These are phyloP conservation scores for Rhizopogon salebrosus DNA, from an alignment of 768 basidiomycete species.

Conservation along the genomic window DNA sequence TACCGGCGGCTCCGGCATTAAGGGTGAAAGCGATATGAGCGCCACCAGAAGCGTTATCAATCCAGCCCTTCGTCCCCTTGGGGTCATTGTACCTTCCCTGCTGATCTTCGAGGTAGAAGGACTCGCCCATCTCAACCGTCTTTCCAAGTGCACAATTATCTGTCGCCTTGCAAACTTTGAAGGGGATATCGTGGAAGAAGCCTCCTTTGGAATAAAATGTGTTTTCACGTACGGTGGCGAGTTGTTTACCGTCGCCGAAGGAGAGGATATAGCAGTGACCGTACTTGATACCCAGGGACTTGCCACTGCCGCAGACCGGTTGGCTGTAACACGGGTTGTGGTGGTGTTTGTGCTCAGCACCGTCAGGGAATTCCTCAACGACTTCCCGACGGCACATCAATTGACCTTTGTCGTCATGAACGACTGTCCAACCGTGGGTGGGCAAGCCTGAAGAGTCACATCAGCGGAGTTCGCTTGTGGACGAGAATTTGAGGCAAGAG, in stretches of 20 bases:
- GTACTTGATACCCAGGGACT: neutral
- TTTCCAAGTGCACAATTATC: neutral
- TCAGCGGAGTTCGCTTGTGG: no score
- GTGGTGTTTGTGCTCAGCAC: no score
- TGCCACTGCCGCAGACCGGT: neutral
- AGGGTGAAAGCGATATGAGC: neutral
- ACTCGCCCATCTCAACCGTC: neutral
- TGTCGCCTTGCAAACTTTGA: neutral
- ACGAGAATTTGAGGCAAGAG: no score
- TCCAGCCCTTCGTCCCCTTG: no score
- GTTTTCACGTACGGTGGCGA: neutral
- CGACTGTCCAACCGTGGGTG: no score
- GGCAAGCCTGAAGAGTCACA: no score
- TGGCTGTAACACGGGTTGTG: neutral
- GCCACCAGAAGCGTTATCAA: neutral
- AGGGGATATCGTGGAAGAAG: neutral
- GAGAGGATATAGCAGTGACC: neutral
- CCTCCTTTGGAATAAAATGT: neutral
- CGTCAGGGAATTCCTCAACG: no score
- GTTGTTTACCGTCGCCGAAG: neutral
- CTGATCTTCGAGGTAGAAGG: neutral
- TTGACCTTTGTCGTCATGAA: no score
- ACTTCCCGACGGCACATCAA: no score
- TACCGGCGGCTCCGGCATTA: neutral
- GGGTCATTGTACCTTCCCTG: no score